These are phyloP conservation scores for Dothidotthia symphoricarpi DNA, from an alignment of 2,329 filamentous ascomycete species.

Conservation along the genomic window DNA sequence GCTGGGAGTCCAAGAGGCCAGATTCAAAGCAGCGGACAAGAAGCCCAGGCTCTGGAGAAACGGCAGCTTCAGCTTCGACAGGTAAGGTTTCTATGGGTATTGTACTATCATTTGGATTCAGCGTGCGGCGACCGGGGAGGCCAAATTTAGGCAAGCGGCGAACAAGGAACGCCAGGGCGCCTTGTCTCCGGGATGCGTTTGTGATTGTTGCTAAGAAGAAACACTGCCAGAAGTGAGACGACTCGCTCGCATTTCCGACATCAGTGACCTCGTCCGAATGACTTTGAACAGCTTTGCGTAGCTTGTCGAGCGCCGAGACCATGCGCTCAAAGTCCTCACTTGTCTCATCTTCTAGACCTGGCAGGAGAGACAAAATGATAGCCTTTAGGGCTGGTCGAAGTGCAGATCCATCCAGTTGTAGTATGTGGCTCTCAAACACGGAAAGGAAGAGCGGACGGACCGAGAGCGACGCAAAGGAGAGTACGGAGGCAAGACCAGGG, in stretches of 20 bases:
- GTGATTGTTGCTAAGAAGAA: slow-evolving; percentile 93
- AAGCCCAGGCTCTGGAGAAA: slow-evolving; percentile 86
- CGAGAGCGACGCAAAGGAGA: slow-evolving; percentile 92
- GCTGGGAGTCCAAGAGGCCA: slow-evolving; percentile 80
- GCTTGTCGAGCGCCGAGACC: slow-evolving; percentile 70
- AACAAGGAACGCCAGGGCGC: slow-evolving; percentile 81
- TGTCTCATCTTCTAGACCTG: slow-evolving; percentile 91
- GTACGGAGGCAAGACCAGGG: slow-evolving; percentile 80
- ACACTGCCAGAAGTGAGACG: slow-evolving; percentile 97
- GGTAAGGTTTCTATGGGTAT: slow-evolving; percentile 40
- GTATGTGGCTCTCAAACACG: slow-evolving; percentile 76
- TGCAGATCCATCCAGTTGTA: slow-evolving; percentile 66
- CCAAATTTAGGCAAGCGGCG: slow-evolving; percentile 75
- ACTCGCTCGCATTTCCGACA: slow-evolving; percentile 49
- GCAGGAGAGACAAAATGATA: slow-evolving; percentile 82
- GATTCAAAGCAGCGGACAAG: slow-evolving; percentile 89
- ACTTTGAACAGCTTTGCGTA: slow-evolving; percentile 65
- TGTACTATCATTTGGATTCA: slow-evolving; percentile 14
- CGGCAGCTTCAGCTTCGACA: slow-evolving; percentile 62
- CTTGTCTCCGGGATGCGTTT: slow-evolving; percentile 77
- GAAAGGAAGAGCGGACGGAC: slow-evolving; percentile 83
- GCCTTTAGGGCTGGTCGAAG: slow-evolving; percentile 88
- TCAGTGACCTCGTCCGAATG: slow-evolving; percentile 51
- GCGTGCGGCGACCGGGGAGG: slow-evolving; percentile 14
- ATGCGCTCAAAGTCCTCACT: slow-evolving; percentile 96